phyloP scores from a whole-genome alignment of 2,329 filamentous ascomycete species.

The Pyricularia sp. region DNA sequence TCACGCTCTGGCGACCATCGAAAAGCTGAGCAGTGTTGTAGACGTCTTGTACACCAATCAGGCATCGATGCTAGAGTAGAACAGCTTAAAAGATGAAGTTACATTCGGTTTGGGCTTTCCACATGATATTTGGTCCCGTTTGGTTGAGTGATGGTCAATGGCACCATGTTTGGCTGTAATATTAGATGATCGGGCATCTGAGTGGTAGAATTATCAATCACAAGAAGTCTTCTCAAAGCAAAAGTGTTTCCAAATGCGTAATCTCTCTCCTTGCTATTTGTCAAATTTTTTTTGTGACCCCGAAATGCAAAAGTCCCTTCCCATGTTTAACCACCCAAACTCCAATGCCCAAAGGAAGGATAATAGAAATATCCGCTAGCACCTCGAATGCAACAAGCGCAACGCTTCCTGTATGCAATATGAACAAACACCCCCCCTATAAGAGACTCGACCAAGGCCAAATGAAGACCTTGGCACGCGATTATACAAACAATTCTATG shows the following conservation, averaged over 20 bases:
- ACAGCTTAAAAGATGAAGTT: neutral
- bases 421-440: neutral
- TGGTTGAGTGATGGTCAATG: neutral
- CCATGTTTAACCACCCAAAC: neutral
- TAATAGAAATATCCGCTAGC: neutral
- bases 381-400: neutral
- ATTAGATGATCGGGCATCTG: neutral
- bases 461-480: neutral
- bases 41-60: conserved; percentile 98
- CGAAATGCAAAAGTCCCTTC: neutral
- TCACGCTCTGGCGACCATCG: conserved; percentile 86
- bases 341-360: neutral
- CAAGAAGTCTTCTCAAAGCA: neutral
- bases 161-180: neutral
- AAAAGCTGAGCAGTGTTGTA: conserved; percentile 94
- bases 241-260: neutral
- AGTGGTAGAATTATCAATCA: neutral
- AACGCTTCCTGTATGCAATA: neutral
- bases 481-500: neutral
- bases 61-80: conserved; percentile 84
- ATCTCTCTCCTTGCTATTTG: neutral
- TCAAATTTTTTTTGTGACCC: neutral
- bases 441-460: neutral
- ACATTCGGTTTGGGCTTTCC: neutral
- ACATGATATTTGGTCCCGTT: neutral